Evolutionary conservation across 2,329 filamentous ascomycete genomes (phyloP).

Genomic region (Pseudogymnoascus sp.): DNA sequence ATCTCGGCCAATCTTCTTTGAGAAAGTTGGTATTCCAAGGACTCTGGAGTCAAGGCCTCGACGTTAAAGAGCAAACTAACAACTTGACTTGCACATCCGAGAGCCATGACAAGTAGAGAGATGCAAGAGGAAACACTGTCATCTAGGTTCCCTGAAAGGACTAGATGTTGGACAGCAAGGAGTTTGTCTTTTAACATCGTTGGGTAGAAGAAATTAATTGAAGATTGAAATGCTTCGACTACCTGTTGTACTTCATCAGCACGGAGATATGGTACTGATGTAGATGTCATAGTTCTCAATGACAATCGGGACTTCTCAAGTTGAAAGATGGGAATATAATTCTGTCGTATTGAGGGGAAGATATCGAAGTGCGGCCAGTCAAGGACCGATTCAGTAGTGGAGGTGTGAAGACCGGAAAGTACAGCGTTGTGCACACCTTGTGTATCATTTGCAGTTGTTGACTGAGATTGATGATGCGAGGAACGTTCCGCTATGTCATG

Average conservation of each 20-base stretch:
- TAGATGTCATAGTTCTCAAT: conserved; percentile 30
- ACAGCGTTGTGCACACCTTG: conserved; percentile 36
- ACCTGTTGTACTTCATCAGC: conserved; percentile 37
- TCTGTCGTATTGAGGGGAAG: conserved; percentile 37
- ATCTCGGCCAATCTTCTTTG: conserved; percentile 35
- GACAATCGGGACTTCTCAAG: conserved; percentile 39
- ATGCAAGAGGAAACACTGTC: conserved; percentile 36
- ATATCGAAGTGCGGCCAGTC: conserved; percentile 45
- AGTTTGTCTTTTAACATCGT: conserved; percentile 39
- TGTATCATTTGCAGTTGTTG: neutral
- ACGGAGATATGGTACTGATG: conserved; percentile 38
- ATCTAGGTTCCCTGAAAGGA: conserved; percentile 33
- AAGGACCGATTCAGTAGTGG: conserved; percentile 44
- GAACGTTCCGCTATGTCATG: conserved; percentile 20
- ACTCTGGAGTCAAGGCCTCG: conserved; percentile 20
- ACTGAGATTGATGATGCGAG: conserved; percentile 25
- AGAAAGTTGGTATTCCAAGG: conserved; percentile 27
- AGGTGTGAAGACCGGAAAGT: conserved; percentile 44
- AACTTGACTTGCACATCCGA: neutral
- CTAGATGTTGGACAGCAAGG: conserved; percentile 26
- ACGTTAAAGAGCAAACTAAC: conserved; percentile 21
- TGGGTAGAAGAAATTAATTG: conserved; percentile 49
- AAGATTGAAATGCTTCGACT: conserved; percentile 38
- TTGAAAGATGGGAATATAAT: conserved; percentile 41
- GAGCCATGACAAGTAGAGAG: conserved; percentile 26